Evolutionary conservation across 1,139 yeast species (phyloP).

Genomic region (Geotrichum citri-aurantii): DNA sequence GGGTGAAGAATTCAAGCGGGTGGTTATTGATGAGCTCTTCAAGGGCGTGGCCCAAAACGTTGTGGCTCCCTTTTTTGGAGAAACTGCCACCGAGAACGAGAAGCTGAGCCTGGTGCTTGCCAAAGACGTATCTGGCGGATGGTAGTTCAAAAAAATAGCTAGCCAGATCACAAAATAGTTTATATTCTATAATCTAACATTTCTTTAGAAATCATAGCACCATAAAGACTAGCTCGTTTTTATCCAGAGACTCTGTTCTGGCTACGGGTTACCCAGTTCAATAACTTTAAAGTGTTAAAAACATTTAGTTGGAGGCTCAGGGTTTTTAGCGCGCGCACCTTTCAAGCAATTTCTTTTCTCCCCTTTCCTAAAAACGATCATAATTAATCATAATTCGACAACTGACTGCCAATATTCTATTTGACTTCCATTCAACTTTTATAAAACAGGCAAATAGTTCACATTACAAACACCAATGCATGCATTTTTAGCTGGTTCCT

Average conservation of each 20-base stretch:
- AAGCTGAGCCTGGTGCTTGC: conserved; percentile 40
- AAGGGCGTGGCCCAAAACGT: conserved; percentile 27
- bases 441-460: neutral
- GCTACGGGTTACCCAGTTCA: too few species aligned
- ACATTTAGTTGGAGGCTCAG: neutral
- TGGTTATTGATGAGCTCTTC: conserved; percentile 43
- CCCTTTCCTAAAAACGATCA: neutral
- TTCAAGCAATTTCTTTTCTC: neutral
- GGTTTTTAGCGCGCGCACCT: neutral
- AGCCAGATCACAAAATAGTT: neutral
- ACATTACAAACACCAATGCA: neutral
- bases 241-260: too few species aligned
- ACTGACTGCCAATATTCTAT: neutral
- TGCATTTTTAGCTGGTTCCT: neutral
- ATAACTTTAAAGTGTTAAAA: neutral
- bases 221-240: neutral
- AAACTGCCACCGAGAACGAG: conserved; percentile 20
- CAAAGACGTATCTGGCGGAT: conserved; percentile 29
- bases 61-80: conserved; percentile 27
- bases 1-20: conserved; percentile 61
- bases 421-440: neutral
- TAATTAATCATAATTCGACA: neutral
- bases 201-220: neutral
- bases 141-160: conserved; percentile 17
- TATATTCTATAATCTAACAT: neutral